phyloP scores from a whole-genome alignment of 2,329 filamentous ascomycete species.

The Colletotrichum agaves region DNA sequence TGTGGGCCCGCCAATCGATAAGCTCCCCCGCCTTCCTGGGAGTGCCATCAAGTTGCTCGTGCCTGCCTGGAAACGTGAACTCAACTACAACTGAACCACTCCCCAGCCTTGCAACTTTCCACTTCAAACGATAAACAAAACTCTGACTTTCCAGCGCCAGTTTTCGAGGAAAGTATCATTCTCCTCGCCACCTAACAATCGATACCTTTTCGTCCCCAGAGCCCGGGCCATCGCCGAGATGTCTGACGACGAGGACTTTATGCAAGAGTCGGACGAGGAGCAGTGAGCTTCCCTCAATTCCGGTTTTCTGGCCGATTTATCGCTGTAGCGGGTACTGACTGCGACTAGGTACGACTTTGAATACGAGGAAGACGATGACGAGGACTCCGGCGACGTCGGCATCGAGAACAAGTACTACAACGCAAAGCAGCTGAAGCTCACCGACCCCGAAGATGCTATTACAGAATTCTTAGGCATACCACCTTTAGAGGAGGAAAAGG shows the following conservation, averaged over 20 bases:
- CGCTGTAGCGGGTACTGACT: slow-evolving; percentile 33
- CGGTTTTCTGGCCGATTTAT: too few relatives aligned
- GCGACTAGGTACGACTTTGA: slow-evolving; percentile 85
- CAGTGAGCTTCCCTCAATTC: slow-evolving; percentile 45
- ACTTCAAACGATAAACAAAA: not conserved
- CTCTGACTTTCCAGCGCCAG: not conserved
- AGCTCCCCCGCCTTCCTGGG: slow-evolving; percentile 33
- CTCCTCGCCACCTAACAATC: too few relatives aligned
- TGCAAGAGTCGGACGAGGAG: slow-evolving; percentile 61
- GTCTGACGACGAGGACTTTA: slow-evolving; percentile 64
- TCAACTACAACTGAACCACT: not conserved
- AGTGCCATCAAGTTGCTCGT: slow-evolving; percentile 7
- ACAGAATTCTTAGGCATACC: slow-evolving; percentile 93
- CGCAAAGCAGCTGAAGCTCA: slow-evolving; percentile 93
- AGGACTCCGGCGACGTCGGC: slow-evolving; percentile 87
- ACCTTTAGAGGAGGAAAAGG: slow-evolving; percentile 86
- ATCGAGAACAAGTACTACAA: slow-evolving; percentile 99
- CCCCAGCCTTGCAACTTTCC: not conserved
- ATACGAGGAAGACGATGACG: slow-evolving; percentile 92
- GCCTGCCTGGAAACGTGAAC: slow-evolving; percentile 7
- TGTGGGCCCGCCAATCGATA: slow-evolving; percentile 36
- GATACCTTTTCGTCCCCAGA: not conserved
- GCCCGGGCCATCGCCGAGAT: slow-evolving; percentile 45
- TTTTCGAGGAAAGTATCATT: not conserved
- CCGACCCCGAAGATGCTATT: slow-evolving; percentile 88